phyloP scores from a whole-genome alignment of 2,329 filamentous ascomycete genomes.

The Colletotrichum tanaceti region DNA sequence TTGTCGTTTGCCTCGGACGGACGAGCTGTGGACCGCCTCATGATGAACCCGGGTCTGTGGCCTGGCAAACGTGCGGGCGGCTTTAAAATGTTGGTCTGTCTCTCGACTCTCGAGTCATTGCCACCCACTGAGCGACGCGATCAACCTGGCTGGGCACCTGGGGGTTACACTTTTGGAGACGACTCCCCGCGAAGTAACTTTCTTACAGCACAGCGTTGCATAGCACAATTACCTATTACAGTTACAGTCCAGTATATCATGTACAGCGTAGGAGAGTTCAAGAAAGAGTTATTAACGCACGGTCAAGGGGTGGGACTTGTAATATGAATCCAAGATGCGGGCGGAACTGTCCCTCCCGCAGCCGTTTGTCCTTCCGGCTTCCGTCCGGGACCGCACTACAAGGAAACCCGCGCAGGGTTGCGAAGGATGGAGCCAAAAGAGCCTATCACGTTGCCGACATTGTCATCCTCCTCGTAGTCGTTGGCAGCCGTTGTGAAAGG shows the following conservation, averaged over 20 bases:
- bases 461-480: constrained; percentile 16
- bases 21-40: background rate
- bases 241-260: background rate
- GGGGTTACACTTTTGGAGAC: constrained; percentile 26
- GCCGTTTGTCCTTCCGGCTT: constrained; percentile 6
- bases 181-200: constrained; percentile 2
- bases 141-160: background rate
- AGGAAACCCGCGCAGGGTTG: constrained; percentile 13
- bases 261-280: background rate
- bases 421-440: background rate
- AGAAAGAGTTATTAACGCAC: background rate
- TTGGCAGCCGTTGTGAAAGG: constrained; percentile 20
- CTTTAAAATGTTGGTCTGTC: no score
- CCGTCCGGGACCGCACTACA: background rate
- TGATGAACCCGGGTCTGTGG: background rate
- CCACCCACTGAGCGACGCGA: background rate
- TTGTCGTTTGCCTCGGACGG: background rate
- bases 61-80: background rate
- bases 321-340: background rate
- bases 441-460: constrained; percentile 26
- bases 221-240: background rate
- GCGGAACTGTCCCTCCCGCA: background rate
- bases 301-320: background rate
- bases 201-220: background rate
- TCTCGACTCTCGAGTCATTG: constrained; percentile 16